Evolutionary conservation across 768 basidiomycete species (phyloP), one percentile per base, ranked within the genome.

Genomic region (Suillus clintonianus): DNA sequence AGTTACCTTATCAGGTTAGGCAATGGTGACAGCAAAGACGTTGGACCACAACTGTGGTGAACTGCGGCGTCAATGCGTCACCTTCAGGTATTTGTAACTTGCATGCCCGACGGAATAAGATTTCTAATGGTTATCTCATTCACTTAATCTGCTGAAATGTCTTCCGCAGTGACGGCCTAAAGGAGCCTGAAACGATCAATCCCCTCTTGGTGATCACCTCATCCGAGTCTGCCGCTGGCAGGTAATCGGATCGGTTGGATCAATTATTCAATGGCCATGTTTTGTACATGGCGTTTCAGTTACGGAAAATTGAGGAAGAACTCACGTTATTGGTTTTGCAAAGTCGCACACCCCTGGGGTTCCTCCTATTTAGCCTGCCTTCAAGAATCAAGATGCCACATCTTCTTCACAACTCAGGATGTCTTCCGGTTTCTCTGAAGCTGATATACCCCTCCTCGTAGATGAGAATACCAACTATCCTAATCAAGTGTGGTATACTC

Each of bases 401-500:
- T n/a, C 27, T 32, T 32, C 19, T 37, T n/a, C 54, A 37, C n/a
- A 30, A 60, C 24, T 55, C 13, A 27, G 15, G 48, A 70, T 66
- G 67, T 0, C 34, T 47, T 36, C 50, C 13, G 5, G 0, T 2
- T 14, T 63, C 1, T 48, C 36, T 10, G 13, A 30, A 9, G 15
- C 50, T 32, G 32, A 65, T 43, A 1, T 9, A 1, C 7, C 17
- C 27, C 22, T 53, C 1, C 32, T 3, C 27, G 8, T 10, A 42
- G 13, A n/a, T 27, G 34, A 47, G 6, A 1, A 36, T n/a, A 9
- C 5, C 41, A n/a, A 53, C 4, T 62, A 59, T 22, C 61, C 68
- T 59, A 59, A 54, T 32, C 36, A 54, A 39, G 66, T 67, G 0
- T 76, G 73, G 74, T 41, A 70, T 19, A 5, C 57, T 37, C 36